A percentile compares a stretch with the other conserved stretches of the same genome.
phyloP scores from a whole-genome alignment of 306 rosid genomes.

The Cyclanthera cordifolia region DNA sequence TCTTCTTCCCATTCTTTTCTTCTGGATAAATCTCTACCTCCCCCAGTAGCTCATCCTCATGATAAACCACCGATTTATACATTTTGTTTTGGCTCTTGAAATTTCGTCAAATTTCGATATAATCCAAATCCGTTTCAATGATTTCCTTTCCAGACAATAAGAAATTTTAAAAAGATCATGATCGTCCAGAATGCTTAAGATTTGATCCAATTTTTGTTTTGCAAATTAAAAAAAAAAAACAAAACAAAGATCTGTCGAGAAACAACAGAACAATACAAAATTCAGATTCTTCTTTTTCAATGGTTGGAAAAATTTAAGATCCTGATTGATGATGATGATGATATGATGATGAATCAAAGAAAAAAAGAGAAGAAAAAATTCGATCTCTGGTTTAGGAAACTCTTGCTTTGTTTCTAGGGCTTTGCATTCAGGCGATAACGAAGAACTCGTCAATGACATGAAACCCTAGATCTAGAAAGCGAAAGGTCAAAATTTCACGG shows the following conservation, averaged over 20 bases:
- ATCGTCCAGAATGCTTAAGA: constrained; percentile 42
- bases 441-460: constrained; percentile 29
- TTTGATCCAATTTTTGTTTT: constrained; percentile 56
- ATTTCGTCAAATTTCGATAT: constrained; percentile 32
- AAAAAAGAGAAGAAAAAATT: neutral
- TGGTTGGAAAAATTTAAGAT: constrained; percentile 43
- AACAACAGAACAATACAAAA: neutral
- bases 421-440: constrained; percentile 25
- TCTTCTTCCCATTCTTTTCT: constrained; percentile 36
- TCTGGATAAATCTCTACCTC: constrained; percentile 76
- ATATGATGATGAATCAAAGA: constrained; percentile 20
- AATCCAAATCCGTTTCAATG: constrained; percentile 22
- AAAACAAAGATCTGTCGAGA: constrained; percentile 25
- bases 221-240: constrained; percentile 32
- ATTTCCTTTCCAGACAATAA: constrained; percentile 19
- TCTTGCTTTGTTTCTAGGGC: constrained; percentile 40
- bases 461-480: constrained; percentile 99
- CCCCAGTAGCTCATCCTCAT: constrained; percentile 78
- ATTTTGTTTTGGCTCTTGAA: constrained; percentile 29
- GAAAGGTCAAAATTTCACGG: constrained; percentile 61
- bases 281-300: constrained; percentile 27
- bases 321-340: constrained; percentile 42
- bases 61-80: constrained; percentile 77
- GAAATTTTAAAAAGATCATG: constrained; percentile 20
- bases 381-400: constrained; percentile 13